These are phyloP conservation scores for Phialophora macrospora DNA, from an alignment of 2,329 filamentous ascomycete genomes.

Conservation along the genomic window DNA sequence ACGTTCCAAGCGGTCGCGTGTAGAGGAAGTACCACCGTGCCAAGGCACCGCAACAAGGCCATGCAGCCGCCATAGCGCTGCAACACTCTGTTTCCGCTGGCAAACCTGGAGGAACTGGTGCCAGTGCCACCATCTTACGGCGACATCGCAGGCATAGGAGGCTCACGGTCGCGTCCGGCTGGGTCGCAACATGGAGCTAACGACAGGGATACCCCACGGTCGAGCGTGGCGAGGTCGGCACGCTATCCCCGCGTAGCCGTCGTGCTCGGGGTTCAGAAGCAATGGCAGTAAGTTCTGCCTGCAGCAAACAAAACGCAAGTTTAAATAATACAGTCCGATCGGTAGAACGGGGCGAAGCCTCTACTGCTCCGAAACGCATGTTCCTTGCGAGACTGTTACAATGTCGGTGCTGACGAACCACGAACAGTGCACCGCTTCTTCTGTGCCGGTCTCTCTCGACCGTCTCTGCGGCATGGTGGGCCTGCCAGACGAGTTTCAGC, in stretches of 20 bases:
- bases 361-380: not conserved
- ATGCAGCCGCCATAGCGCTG: constrained; percentile 37
- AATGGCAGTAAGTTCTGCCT: constrained; percentile 62
- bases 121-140: constrained; percentile 18
- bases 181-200: constrained; percentile 2
- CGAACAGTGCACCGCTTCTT: constrained; percentile 64
- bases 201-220: constrained; percentile 2
- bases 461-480: constrained; percentile 73
- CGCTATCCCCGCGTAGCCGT: constrained; percentile 79
- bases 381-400: not conserved
- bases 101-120: constrained; percentile 18
- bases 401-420: not conserved
- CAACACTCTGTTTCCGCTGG: constrained; percentile 30
- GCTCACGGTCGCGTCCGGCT: not conserved
- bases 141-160: constrained; percentile 4
- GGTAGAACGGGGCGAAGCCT: too few species aligned
- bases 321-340: not conserved
- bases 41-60: constrained; percentile 10
- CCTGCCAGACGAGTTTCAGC: constrained; percentile 64
- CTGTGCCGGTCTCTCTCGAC: constrained; percentile 74
- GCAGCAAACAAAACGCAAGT: not conserved
- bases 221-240: constrained; percentile 38
- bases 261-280: constrained; percentile 71
- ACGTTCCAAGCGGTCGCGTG: not conserved
- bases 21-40: not conserved